Evolutionary conservation across 2,329 filamentous ascomycete species (phyloP).

Genomic region (Dothideomycetes sp.): DNA sequence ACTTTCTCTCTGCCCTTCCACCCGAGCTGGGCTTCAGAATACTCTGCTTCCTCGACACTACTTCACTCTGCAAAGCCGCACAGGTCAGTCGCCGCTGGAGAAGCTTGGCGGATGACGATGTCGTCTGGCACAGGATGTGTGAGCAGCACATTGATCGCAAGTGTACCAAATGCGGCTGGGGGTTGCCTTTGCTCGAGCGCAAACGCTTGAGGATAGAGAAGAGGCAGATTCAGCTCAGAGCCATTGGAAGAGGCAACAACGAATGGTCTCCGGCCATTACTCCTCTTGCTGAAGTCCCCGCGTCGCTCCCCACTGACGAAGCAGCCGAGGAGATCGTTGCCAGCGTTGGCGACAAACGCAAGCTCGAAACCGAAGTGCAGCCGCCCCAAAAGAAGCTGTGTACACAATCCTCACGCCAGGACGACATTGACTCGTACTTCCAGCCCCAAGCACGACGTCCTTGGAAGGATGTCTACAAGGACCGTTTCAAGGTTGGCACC

Average conservation of each 20-base stretch:
- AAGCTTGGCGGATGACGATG: slow-evolving; percentile 85
- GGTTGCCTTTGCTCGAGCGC: slow-evolving; percentile 77
- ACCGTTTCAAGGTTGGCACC: slow-evolving; percentile 87
- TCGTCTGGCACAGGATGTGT: slow-evolving; percentile 97
- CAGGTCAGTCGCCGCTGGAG: slow-evolving; percentile 89
- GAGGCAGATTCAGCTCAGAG: slow-evolving; percentile 67
- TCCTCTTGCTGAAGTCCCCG: slow-evolving; percentile 24
- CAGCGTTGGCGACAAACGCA: slow-evolving; percentile 15
- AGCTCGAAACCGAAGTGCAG: slow-evolving; percentile 9
- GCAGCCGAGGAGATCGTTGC: neutral
- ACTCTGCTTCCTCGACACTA: slow-evolving; percentile 83
- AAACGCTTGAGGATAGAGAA: slow-evolving; percentile 82
- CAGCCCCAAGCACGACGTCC: slow-evolving; percentile 47
- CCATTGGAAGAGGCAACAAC: slow-evolving; percentile 49
- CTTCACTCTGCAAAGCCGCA: slow-evolving; percentile 88
- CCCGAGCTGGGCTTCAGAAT: slow-evolving; percentile 90
- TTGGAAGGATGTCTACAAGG: slow-evolving; percentile 97
- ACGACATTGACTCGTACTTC: slow-evolving; percentile 34
- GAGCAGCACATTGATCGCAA: slow-evolving; percentile 93
- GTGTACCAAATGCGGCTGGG: slow-evolving; percentile 93
- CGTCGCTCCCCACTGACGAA: neutral
- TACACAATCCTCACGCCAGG: slow-evolving; percentile 16
- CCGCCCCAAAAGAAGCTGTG: slow-evolving; percentile 27
- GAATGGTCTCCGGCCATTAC: slow-evolving; percentile 44
- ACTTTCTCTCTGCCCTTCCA: slow-evolving; percentile 83